Base-by-base conservation (phyloP, 2,329 filamentous ascomycete genomes). In the Plectosphaerella cucumerina region DNA sequence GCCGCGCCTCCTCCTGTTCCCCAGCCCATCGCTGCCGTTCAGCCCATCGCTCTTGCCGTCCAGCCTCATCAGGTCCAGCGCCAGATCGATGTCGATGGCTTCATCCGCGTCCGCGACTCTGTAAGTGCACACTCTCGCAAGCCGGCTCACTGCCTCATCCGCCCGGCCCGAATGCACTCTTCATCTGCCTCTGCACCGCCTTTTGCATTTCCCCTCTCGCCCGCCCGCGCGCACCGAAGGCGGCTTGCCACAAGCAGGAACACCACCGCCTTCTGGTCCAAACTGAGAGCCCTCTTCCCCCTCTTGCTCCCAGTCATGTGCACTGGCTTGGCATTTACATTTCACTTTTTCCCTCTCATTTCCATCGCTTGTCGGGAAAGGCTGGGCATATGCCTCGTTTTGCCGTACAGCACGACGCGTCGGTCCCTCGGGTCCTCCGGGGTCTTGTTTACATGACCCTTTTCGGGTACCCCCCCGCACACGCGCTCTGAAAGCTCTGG, bases 41-140 rank as follows among this genome's bases (percentile, higher is more conserved):
- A 48, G 34, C 46, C 46, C 41, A 35, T 34, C 41, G 18, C 46
- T 35, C 15, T 48, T 15, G 44, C 31, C 31, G 52, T 56, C 34
- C 50, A 50, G 22, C 50, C 53, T 17, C 59, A 58, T 43, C 60
- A 61, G 50, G 50, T 56, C 47, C 55, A 52, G 23, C 58, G 53
- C 18, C 53, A 75, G 41, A 81, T 88, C 57, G 83, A 90, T 55
- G 78, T 87, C 51, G 86, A 90, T 52, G 86, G 89, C 68, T 93
- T 93, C 67, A 80, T 89, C 54, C 80, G 86, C 64, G 90, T 91
- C 46, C 83, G 90, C 62, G 90, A 95, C 67, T 86, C 84, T 66
- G 90, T 95, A 85, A 80, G 88, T 73, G 52, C 35, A 31, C 26
- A 4, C 26, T 10, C 9, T 11, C 6, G 49, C 50, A 47, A 39